These are phyloP conservation scores for Cercospora sp. DNA, from an alignment of 2,329 filamentous ascomycete species.

Conservation along the genomic window DNA sequence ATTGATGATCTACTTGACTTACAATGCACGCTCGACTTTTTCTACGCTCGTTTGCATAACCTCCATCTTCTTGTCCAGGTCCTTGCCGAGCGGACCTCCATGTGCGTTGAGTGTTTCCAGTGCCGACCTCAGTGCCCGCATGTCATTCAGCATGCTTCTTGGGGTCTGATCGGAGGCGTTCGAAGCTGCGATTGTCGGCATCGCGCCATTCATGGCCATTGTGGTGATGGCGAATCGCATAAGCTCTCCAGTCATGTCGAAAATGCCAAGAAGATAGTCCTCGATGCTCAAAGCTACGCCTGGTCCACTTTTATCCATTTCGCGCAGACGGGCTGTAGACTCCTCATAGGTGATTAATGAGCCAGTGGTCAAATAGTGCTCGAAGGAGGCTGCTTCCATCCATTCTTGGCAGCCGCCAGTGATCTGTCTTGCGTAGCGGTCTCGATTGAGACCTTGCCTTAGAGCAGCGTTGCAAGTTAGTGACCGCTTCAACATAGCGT, in stretches of 20 bases:
- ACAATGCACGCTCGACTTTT: constrained; percentile 74
- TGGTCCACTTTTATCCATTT: constrained; percentile 41
- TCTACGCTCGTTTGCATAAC: constrained; percentile 85
- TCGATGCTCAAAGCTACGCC: constrained; percentile 69
- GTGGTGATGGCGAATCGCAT: constrained; percentile 94
- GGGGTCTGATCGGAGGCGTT: constrained; percentile 29
- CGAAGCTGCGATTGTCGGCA: constrained; percentile 46
- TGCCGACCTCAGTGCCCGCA: constrained; percentile 72
- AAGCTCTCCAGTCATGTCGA: constrained; percentile 91
- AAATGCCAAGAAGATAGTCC: constrained; percentile 88
- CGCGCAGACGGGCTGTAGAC: constrained; percentile 46
- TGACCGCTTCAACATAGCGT: neutral
- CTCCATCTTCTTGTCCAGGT: constrained; percentile 76
- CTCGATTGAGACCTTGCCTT: constrained; percentile 68
- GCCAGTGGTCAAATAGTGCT: constrained; percentile 80
- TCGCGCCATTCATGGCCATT: constrained; percentile 70
- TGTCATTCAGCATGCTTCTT: constrained; percentile 73
- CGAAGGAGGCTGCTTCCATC: constrained; percentile 86
- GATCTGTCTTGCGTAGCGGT: constrained; percentile 78
- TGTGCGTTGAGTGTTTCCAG: constrained; percentile 70
- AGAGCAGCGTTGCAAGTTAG: neutral
- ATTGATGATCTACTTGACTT: constrained; percentile 8
- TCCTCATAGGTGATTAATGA: constrained; percentile 68
- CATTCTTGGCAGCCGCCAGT: constrained; percentile 85
- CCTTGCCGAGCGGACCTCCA: constrained; percentile 57